These are phyloP conservation scores for Aurantiochytrium sp. DNA, from an alignment of 108 stramenopile species.

Conservation along the genomic window DNA sequence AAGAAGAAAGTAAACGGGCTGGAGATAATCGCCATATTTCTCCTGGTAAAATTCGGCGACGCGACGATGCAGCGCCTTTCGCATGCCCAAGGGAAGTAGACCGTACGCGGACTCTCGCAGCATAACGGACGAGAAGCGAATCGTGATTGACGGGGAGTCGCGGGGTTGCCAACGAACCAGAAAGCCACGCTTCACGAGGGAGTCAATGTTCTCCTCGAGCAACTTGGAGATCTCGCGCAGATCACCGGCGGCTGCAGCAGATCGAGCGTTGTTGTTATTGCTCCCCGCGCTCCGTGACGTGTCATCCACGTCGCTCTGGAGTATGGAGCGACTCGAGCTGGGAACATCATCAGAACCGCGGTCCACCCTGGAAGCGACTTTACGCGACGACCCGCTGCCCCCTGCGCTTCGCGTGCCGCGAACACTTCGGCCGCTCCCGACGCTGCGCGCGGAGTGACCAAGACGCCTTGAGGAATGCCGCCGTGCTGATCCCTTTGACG, in stretches of 20 bases:
- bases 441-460: no score
- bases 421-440: no score
- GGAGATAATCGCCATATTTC: not conserved
- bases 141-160: not conserved
- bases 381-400: no score
- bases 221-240: not conserved
- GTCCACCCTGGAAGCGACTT: no score
- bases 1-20: not conserved
- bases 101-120: not conserved
- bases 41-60: not conserved
- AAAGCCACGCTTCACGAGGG: not conserved
- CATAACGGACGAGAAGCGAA: constrained; percentile 1
- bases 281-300: no score
- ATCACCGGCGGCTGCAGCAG: not conserved
- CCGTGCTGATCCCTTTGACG: no score
- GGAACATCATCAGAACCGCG: no score
- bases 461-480: no score
- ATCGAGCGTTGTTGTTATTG: no score
- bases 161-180: not conserved
- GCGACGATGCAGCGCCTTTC: not conserved
- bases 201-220: not conserved
- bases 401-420: no score
- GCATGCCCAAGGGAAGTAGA: not conserved
- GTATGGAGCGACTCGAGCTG: no score
- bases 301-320: no score